Conservation (phyloP, 2,329 filamentous ascomycete species). For the Fusarium odoratissimum region DNA sequence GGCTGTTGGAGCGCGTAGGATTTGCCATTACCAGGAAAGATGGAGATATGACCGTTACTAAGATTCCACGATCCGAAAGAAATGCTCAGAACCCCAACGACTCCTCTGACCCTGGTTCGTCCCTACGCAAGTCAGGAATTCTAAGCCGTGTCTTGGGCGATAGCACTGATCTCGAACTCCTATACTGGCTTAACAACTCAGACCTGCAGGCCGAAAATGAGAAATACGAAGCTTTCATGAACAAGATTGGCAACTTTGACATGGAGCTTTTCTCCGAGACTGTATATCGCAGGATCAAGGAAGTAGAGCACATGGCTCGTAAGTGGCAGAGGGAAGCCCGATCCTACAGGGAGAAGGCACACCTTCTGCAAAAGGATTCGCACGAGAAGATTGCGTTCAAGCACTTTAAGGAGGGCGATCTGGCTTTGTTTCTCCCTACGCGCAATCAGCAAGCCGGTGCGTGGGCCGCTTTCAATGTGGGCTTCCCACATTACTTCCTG, state of each 20-base stretch:
- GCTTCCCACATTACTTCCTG: slow-evolving; percentile 96
- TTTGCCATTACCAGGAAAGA: slow-evolving; percentile 83
- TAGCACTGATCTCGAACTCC: slow-evolving; percentile 74
- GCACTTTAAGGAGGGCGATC: slow-evolving; percentile 95
- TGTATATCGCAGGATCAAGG: slow-evolving; percentile 88
- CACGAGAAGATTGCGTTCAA: slow-evolving; percentile 97
- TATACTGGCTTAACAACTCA: slow-evolving; percentile 84
- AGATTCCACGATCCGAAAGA: slow-evolving; percentile 71
- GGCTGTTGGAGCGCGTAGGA: slow-evolving; percentile 86
- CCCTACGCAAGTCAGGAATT: slow-evolving; percentile 65
- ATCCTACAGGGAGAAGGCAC: slow-evolving; percentile 87
- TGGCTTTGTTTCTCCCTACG: slow-evolving; percentile 93
- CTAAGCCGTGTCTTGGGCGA: slow-evolving; percentile 68
- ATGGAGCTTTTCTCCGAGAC: slow-evolving; percentile 86
- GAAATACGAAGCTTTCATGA: slow-evolving; percentile 80
- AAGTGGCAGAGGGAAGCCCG: slow-evolving; percentile 93
- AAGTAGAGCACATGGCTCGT: slow-evolving; percentile 90
- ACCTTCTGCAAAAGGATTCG: slow-evolving; percentile 82
- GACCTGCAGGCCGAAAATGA: slow-evolving; percentile 74
- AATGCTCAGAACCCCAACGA: slow-evolving; percentile 66
- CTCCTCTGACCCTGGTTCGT: slow-evolving; percentile 66
- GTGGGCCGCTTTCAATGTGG: slow-evolving; percentile 98
- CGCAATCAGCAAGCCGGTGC: slow-evolving; percentile 93
- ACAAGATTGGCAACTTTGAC: slow-evolving; percentile 81
- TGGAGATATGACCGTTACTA: slow-evolving; percentile 79